Evolutionary conservation across 305 asterid genomes (phyloP).

Genomic region (Fraxinus paxiana): DNA sequence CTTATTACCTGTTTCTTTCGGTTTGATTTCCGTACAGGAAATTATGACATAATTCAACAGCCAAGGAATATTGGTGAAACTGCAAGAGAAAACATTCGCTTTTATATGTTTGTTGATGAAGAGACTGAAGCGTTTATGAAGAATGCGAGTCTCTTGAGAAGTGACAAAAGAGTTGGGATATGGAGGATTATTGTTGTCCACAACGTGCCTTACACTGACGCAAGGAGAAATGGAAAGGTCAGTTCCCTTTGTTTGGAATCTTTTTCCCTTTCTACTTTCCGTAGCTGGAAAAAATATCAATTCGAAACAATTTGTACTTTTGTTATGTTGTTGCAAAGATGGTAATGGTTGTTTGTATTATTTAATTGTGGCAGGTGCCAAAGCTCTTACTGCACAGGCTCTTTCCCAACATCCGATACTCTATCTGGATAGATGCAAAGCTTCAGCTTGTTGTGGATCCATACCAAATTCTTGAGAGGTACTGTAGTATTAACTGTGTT

Average conservation of each 20-base stretch:
- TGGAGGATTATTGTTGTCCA: constrained; percentile 88
- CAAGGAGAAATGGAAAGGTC: constrained; percentile 96
- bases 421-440: constrained; percentile 97
- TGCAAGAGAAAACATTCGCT: constrained; percentile 56
- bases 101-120: constrained; percentile 92
- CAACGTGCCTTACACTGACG: constrained; percentile 77
- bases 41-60: constrained; percentile 82
- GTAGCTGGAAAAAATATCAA: neutral
- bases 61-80: constrained; percentile 64
- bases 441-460: constrained; percentile 93
- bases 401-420: constrained; percentile 78
- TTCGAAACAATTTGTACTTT: constrained; percentile 3
- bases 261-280: constrained; percentile 10
- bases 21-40: constrained; percentile 50
- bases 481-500: constrained; percentile 18
- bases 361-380: constrained; percentile 62
- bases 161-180: constrained; percentile 61
- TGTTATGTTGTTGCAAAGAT: constrained; percentile 10
- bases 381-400: constrained; percentile 92
- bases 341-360: neutral
- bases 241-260: constrained; percentile 23
- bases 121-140: constrained; percentile 76
- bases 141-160: constrained; percentile 58
- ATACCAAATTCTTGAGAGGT: constrained; percentile 94
- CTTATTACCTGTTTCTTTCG: constrained; percentile 16